Percentiles rank a stretch among this genome's conserved stretches.
These are phyloP conservation scores for Aethionema arabicum DNA, from an alignment of 345 rosid genomes.

Conservation along the genomic window DNA sequence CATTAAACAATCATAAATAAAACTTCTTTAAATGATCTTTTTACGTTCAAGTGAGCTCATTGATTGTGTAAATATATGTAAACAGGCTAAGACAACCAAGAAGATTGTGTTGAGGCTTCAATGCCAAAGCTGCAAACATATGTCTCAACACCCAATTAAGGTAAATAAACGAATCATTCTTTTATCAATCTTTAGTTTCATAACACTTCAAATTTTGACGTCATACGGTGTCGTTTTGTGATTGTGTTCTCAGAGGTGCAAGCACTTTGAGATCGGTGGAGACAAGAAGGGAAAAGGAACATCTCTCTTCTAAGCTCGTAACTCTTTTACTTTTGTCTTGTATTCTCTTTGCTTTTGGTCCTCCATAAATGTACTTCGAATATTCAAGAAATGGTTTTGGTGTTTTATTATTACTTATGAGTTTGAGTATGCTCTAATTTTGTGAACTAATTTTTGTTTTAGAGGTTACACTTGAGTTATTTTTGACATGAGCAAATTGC, in stretches of 20 bases:
- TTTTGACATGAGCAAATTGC: not conserved
- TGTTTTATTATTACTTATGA: conserved; percentile 10
- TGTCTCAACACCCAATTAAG: conserved; percentile 81
- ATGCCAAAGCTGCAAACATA: conserved; percentile 85
- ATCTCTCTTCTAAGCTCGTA: conserved; percentile 50
- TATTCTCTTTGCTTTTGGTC: not conserved
- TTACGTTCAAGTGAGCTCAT: not conserved
- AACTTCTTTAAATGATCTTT: not conserved
- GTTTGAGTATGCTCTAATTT: not conserved
- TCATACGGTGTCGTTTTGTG: not conserved
- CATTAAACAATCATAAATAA: too few relatives aligned
- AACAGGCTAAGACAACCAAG: conserved; percentile 86
- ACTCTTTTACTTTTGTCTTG: not conserved
- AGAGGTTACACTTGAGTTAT: not conserved
- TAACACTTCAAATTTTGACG: too few relatives aligned
- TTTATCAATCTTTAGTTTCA: not conserved
- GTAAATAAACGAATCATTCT: conserved; percentile 23
- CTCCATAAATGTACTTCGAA: conserved; percentile 7
- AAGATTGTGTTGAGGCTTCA: conserved; percentile 88
- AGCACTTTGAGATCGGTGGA: conserved; percentile 79
- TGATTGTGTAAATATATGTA: not conserved
- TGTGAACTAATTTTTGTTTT: not conserved
- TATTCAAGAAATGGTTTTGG: conserved; percentile 7
- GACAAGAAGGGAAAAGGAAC: conserved; percentile 85
- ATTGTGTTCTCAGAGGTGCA: conserved; percentile 55